Conservation (phyloP, 345 rosid genomes). For the Durio zibethinus region DNA sequence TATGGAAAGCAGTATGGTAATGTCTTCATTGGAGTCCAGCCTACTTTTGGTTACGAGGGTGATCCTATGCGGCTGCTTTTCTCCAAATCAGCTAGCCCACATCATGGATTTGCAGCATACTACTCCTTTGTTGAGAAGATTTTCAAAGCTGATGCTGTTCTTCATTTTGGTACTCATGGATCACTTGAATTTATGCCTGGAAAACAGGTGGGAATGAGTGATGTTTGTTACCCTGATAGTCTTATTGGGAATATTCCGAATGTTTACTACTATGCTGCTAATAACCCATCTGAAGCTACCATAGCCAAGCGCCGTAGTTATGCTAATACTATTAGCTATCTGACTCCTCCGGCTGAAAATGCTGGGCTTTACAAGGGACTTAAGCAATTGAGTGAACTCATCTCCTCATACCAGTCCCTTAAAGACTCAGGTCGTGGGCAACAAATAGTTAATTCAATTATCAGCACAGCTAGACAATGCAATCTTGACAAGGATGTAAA, state of each 20-base stretch:
- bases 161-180: slow-evolving; percentile 98
- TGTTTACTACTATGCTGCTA: slow-evolving; percentile 92
- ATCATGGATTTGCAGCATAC: slow-evolving; percentile 95
- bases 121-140: slow-evolving; percentile 94
- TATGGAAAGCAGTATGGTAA: slow-evolving; percentile 92
- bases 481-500: slow-evolving; percentile 93
- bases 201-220: slow-evolving; percentile 99
- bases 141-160: slow-evolving; percentile 94
- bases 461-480: slow-evolving; percentile 93
- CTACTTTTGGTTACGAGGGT: slow-evolving; percentile 98
- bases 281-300: slow-evolving; percentile 98
- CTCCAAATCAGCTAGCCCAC: slow-evolving; percentile 98
- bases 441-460: slow-evolving; percentile 89
- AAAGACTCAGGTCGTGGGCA: slow-evolving; percentile 91
- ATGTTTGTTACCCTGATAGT: slow-evolving; percentile 89
- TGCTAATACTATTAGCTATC: slow-evolving; percentile 91
- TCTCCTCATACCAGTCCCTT: slow-evolving; percentile 92
- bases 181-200: slow-evolving; percentile 99
- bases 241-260: slow-evolving; percentile 97
- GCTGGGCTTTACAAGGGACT: slow-evolving; percentile 99
- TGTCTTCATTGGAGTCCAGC: slow-evolving; percentile 95
- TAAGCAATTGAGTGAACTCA: slow-evolving; percentile 93
- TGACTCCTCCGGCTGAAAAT: slow-evolving; percentile 99
- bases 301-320: slow-evolving; percentile 97
- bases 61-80: slow-evolving; percentile 96